phyloP scores from a whole-genome alignment of 495 filamentous ascomycete species.

The Penicillium bialowiezense region DNA sequence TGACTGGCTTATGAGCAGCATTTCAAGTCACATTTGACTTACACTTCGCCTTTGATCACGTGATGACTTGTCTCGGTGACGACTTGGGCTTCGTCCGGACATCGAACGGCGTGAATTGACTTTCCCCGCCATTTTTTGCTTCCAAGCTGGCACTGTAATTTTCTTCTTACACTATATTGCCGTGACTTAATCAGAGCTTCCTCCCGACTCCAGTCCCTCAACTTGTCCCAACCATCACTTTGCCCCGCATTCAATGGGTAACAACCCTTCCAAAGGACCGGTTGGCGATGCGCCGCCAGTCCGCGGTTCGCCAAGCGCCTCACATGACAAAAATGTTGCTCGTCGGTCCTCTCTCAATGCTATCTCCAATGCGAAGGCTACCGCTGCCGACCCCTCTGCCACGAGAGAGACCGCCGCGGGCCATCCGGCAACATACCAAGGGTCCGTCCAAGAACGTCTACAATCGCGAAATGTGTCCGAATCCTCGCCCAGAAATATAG shows the following conservation, averaged over 20 bases:
- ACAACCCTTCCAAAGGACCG: conserved; percentile 49
- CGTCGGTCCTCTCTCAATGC: conserved; percentile 42
- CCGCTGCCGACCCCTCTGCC: conserved; percentile 41
- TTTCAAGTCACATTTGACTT: no score
- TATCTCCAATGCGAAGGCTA: conserved; percentile 36
- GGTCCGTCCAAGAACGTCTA: conserved; percentile 37
- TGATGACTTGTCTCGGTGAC: no score
- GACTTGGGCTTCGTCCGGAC: background rate
- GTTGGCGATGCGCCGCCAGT: conserved; percentile 32
- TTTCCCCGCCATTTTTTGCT: conserved; percentile 8
- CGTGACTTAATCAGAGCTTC: conserved; percentile 15
- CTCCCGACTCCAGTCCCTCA: conserved; percentile 3
- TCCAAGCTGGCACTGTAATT: conserved; percentile 12
- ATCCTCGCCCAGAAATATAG: conserved; percentile 18
- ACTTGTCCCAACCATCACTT: conserved; percentile 8
- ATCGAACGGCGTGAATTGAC: conserved; percentile 6
- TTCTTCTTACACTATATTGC: conserved; percentile 21
- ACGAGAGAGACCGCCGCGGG: conserved; percentile 42
- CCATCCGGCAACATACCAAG: conserved; percentile 34
- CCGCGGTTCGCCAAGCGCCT: conserved; percentile 22
- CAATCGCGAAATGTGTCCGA: conserved; percentile 37
- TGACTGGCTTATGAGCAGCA: no score
- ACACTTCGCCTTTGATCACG: no score
- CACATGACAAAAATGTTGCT: conserved; percentile 36
- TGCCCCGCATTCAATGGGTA: conserved; percentile 44